Percentiles rank a stretch among this genome's conserved stretches.
These are phyloP conservation scores for Petasospora fabianii DNA, from an alignment of 1,139 yeast genomes.

Conservation along the genomic window DNA sequence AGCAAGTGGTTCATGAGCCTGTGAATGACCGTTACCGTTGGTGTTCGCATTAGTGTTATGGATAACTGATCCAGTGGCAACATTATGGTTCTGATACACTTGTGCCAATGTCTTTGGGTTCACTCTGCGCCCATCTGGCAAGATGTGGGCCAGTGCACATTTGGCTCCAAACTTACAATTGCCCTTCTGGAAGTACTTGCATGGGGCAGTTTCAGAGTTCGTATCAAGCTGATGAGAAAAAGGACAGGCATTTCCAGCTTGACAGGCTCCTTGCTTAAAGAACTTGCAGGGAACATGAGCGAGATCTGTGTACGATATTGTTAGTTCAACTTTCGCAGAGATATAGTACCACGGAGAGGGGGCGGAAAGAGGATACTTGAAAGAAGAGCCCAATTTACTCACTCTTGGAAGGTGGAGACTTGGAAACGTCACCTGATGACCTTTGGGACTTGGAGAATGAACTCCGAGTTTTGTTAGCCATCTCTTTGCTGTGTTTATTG, in stretches of 20 bases:
- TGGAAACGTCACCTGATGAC: slow-evolving; percentile 20
- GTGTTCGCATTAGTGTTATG: background rate
- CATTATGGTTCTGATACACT: slow-evolving; percentile 22
- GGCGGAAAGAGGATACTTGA: background rate
- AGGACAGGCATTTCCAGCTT: slow-evolving; percentile 90
- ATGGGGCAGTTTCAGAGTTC: slow-evolving; percentile 62
- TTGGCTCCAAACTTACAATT: slow-evolving; percentile 91
- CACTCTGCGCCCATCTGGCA: slow-evolving; percentile 85
- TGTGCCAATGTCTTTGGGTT: slow-evolving; percentile 44
- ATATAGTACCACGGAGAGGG: too few relatives aligned
- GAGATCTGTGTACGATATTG: slow-evolving; percentile 37
- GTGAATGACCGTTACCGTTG: slow-evolving; percentile 1
- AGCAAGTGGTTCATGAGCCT: background rate
- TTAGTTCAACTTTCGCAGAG: too few relatives aligned
- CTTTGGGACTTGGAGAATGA: slow-evolving; percentile 15
- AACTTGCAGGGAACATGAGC: slow-evolving; percentile 97
- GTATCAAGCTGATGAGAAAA: slow-evolving; percentile 77
- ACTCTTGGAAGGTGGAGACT: slow-evolving; percentile 27
- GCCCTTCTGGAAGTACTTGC: slow-evolving; percentile 92
- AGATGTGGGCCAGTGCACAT: slow-evolving; percentile 88
- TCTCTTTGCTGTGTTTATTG: too few relatives aligned
- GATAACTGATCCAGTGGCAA: slow-evolving; percentile 3
- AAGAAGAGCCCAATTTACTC: slow-evolving; percentile 14
- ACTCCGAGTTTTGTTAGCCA: slow-evolving; percentile 13
- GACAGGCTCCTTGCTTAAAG: slow-evolving; percentile 86